Conservation (phyloP, 176 grass and related monocot genomes). For the Otatea glauca region DNA sequence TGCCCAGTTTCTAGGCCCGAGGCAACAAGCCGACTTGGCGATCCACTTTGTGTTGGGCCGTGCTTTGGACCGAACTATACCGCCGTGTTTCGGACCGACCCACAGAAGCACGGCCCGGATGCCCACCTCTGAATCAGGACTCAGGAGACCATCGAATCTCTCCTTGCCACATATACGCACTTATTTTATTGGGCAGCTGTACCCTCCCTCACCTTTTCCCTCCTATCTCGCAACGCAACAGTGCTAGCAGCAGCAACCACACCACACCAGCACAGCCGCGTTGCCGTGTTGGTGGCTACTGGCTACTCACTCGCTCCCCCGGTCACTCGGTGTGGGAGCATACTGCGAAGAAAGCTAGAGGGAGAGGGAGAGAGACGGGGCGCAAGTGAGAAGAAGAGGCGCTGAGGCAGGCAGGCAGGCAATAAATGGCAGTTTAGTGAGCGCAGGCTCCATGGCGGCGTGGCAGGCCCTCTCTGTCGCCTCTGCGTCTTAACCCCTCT, state of each 20-base stretch:
- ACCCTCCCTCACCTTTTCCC: not conserved
- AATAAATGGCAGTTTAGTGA: slow-evolving; percentile 78
- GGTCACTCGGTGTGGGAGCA: slow-evolving; percentile 1
- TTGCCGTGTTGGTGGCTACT: slow-evolving; percentile 32
- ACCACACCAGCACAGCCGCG: slow-evolving; percentile 15
- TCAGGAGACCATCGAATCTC: slow-evolving; percentile 21
- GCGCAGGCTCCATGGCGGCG: slow-evolving; percentile 93
- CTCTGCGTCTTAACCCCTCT: slow-evolving; percentile 62
- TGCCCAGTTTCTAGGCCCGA: too few species aligned
- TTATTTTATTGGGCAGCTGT: slow-evolving; percentile 44
- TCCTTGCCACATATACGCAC: not conserved
- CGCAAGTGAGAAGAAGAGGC: not conserved
- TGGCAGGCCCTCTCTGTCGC: slow-evolving; percentile 86
- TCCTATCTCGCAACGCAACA: slow-evolving; percentile 11
- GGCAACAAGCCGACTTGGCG: too few species aligned
- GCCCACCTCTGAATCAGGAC: too few species aligned
- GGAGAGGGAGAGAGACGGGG: slow-evolving; percentile 7
- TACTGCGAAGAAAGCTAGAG: not conserved
- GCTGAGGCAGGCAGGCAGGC: slow-evolving; percentile 17
- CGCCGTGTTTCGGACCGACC: too few species aligned
- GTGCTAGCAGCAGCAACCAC: not conserved
- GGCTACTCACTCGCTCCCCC: not conserved
- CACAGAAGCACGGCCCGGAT: too few species aligned
- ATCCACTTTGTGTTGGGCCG: too few species aligned
- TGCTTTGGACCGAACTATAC: too few species aligned